These are phyloP conservation scores for Boletus mariae DNA, from an alignment of 1,284 basidiomycete species.

Conservation along the genomic window DNA sequence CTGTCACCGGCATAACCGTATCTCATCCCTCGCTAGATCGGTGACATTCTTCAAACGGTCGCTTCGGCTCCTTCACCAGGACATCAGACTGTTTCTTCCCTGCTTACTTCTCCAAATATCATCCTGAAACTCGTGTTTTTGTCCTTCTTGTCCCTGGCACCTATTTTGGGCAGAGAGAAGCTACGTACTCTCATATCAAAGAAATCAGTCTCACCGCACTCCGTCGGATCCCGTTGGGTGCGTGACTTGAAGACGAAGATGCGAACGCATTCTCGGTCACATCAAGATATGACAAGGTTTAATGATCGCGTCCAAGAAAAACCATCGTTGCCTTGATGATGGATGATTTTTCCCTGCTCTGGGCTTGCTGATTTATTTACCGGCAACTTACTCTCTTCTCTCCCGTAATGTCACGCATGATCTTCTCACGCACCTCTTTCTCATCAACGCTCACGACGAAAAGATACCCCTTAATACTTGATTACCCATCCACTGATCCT, in stretches of 20 bases:
- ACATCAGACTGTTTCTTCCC: constrained; percentile 66
- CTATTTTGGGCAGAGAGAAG: constrained; percentile 66
- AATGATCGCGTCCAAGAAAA: constrained; percentile 48
- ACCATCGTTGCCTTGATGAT: constrained; percentile 30
- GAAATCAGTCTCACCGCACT: constrained; percentile 24
- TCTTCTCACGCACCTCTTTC: constrained; percentile 19
- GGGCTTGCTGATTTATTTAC: constrained; percentile 24
- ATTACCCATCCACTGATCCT: constrained; percentile 28
- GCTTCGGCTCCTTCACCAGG: constrained; percentile 64
- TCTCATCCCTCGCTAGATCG: constrained; percentile 49
- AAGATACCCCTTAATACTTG: constrained; percentile 33
- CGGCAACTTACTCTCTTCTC: constrained; percentile 14
- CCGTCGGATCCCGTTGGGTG: constrained; percentile 46
- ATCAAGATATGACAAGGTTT: constrained; percentile 39
- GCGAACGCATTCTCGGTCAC: constrained; percentile 43
- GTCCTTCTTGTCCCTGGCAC: constrained; percentile 72
- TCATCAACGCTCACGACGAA: constrained; percentile 17
- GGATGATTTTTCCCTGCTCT: constrained; percentile 11
- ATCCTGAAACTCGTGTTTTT: constrained; percentile 70
- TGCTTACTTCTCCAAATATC: constrained; percentile 68
- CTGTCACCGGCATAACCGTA: constrained; percentile 12
- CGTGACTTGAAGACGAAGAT: constrained; percentile 56
- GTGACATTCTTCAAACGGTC: constrained; percentile 77
- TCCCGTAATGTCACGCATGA: constrained; percentile 27
- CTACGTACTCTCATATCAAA: constrained; percentile 55